A percentile compares a stretch with the other conserved stretches of the same genome.
These are phyloP conservation scores for Salix caprea DNA, from an alignment of 345 rosid genomes.

Conservation along the genomic window DNA sequence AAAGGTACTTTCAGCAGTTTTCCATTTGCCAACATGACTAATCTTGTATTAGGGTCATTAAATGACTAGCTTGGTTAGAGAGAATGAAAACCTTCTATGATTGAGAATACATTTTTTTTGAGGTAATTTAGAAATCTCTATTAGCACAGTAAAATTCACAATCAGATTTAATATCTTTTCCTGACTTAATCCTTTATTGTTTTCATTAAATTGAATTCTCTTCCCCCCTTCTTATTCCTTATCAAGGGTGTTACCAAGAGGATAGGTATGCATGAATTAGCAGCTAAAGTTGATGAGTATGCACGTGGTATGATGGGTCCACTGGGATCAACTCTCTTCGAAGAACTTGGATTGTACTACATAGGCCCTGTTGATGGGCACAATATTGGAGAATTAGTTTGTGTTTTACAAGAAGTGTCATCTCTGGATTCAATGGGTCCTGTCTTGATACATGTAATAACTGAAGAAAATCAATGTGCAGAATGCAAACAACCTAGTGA, in stretches of 20 bases:
- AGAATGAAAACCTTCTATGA: background rate
- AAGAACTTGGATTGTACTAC: slow-evolving; percentile 87
- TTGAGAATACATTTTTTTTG: background rate
- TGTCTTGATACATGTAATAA: slow-evolving; percentile 83
- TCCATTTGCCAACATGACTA: slow-evolving; percentile 1
- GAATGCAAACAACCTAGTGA: slow-evolving; percentile 25
- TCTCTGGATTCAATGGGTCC: slow-evolving; percentile 87
- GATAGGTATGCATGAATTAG: slow-evolving; percentile 85
- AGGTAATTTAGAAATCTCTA: background rate
- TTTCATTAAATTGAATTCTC: background rate
- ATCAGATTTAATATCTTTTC: background rate
- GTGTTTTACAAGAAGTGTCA: slow-evolving; percentile 76
- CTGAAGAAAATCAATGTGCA: slow-evolving; percentile 53
- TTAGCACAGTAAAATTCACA: background rate
- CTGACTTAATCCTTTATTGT: background rate
- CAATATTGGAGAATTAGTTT: slow-evolving; percentile 73
- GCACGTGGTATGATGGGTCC: slow-evolving; percentile 98
- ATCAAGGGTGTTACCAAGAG: slow-evolving; percentile 73
- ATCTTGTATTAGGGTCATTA: background rate
- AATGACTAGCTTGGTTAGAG: background rate
- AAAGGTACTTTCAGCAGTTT: slow-evolving; percentile 44
- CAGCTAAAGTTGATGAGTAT: slow-evolving; percentile 95
- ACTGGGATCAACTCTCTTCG: slow-evolving; percentile 82
- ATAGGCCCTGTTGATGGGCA: slow-evolving; percentile 97
- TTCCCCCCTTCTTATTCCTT: background rate